Conservation (phyloP, 139 green algal species). For the Chlamydomonas sp. region DNA sequence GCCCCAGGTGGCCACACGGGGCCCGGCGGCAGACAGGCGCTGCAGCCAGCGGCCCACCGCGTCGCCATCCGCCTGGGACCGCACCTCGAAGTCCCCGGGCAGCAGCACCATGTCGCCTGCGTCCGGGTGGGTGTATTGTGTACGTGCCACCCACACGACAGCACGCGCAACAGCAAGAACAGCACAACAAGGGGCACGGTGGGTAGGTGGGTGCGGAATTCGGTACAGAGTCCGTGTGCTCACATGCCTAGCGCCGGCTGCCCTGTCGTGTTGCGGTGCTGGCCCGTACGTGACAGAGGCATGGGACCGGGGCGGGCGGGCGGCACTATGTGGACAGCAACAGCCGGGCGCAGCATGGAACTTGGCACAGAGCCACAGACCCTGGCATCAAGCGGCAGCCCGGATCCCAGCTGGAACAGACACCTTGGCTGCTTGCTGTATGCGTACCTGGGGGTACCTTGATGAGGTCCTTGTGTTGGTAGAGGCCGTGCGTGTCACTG, state of each 20-base stretch:
- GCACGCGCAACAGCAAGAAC: too few relatives aligned
- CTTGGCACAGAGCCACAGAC: too few relatives aligned
- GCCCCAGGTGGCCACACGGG: conserved; percentile 14
- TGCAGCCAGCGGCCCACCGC: conserved; percentile 12
- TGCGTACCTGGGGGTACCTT: conserved; percentile 21
- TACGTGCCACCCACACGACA: too few relatives aligned
- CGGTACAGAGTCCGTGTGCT: too few relatives aligned
- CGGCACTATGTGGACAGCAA: not conserved
- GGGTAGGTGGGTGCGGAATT: too few relatives aligned
- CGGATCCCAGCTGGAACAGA: too few relatives aligned
- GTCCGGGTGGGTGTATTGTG: too few relatives aligned
- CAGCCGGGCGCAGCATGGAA: too few relatives aligned
- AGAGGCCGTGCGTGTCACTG: conserved; percentile 21
- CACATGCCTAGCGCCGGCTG: too few relatives aligned
- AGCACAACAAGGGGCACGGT: too few relatives aligned
- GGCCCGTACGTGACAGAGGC: not conserved
- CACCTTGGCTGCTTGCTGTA: too few relatives aligned
- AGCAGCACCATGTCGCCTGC: conserved; percentile 29
- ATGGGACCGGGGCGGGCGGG: not conserved
- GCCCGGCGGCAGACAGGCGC: not conserved
- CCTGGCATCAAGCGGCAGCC: too few relatives aligned
- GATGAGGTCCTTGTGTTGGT: not conserved
- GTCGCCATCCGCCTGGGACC: not conserved
- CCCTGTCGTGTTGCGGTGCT: not conserved
- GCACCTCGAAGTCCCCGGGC: conserved; percentile 11